Conservation (phyloP, 2,329 filamentous ascomycete genomes). For the Colletotrichum scovillei region DNA sequence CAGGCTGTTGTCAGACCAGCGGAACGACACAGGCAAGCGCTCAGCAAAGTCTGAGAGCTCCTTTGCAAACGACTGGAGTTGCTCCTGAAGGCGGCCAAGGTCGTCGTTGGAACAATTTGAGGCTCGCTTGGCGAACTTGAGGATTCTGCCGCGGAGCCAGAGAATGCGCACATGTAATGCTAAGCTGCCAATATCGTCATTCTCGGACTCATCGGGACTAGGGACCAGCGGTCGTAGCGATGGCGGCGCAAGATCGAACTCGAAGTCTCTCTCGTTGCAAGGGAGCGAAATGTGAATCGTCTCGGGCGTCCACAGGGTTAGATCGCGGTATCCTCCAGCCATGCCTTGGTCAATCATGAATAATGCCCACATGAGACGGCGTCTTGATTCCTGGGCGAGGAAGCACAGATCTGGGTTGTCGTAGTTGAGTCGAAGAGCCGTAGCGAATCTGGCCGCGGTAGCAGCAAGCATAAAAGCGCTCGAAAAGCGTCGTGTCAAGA, state of each 20-base stretch:
- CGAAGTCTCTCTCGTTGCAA: slow-evolving; percentile 55
- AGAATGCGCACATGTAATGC: slow-evolving; percentile 68
- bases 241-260: slow-evolving; percentile 67
- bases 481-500: slow-evolving; percentile 57
- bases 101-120: slow-evolving; percentile 52
- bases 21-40: slow-evolving; percentile 65
- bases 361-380: slow-evolving; percentile 61
- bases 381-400: slow-evolving; percentile 55
- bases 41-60: slow-evolving; percentile 65
- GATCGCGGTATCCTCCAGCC: slow-evolving; percentile 58
- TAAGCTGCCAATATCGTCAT: slow-evolving; percentile 66
- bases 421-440: slow-evolving; percentile 61
- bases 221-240: slow-evolving; percentile 62
- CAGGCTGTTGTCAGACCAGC: slow-evolving; percentile 67
- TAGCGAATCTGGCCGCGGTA: slow-evolving; percentile 58
- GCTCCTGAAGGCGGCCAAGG: slow-evolving; percentile 47
- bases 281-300: slow-evolving; percentile 59
- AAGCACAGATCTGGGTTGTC: slow-evolving; percentile 58
- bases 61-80: slow-evolving; percentile 59
- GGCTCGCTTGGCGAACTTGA: slow-evolving; percentile 63
- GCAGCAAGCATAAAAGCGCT: slow-evolving; percentile 61
- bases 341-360: slow-evolving; percentile 60
- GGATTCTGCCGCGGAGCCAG: slow-evolving; percentile 64
- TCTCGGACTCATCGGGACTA: slow-evolving; percentile 55
- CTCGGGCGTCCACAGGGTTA: slow-evolving; percentile 57